Base-by-base conservation (phyloP, 768 basidiomycete species). In the Rhodotorula graminis region DNA sequence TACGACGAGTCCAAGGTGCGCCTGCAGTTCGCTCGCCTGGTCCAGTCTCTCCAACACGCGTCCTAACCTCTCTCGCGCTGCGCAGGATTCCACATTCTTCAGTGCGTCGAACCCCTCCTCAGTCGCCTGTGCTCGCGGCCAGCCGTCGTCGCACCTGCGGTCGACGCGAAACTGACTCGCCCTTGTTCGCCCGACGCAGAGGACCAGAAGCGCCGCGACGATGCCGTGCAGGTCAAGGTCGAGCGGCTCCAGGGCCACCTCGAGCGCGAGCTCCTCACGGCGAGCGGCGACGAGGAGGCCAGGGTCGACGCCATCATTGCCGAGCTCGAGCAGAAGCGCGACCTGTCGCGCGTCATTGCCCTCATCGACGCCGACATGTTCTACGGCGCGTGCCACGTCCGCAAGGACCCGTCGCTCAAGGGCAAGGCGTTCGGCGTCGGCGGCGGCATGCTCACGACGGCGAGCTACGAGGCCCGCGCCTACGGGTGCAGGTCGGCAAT, bases 141-240 rank as follows among this genome's bases (percentile, higher is more conserved):
- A 23, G 29, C 16, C 47, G n/a, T 31, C 50, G n/a, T 52, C 25
- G 50, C 37, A 4, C 9, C 50, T 52, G 49, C 27, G 29, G 40
- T 16, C 33, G 44, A 37, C 61, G 49, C 50, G 59, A 59, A 50
- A 31, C 72, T 67, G 47, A 73, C 49, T 66, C 53, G 9, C 16
- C 15, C 49, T 49, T 70, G 72, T 29, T 29, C n/a, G 42, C 18
- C 10, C 6, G 11, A 27, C 2, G 29, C 70, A 74, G 77, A 91
- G 87, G 93, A 94, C 75, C 93, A 96, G 83, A 92, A 91, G 80
- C 86, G 87, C 78, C 93, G 91, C 79, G 92, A 97, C 80, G 88
- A 88, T 75, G 90, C 91, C 63, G 82, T 96, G 59, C 92, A 89
- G 0, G 65, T 46, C 55, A 72, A 72, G 49, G 60, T 58, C 6